These are phyloP conservation scores for Stereocaulon alpinum DNA, from an alignment of 495 filamentous ascomycete genomes.

Conservation along the genomic window DNA sequence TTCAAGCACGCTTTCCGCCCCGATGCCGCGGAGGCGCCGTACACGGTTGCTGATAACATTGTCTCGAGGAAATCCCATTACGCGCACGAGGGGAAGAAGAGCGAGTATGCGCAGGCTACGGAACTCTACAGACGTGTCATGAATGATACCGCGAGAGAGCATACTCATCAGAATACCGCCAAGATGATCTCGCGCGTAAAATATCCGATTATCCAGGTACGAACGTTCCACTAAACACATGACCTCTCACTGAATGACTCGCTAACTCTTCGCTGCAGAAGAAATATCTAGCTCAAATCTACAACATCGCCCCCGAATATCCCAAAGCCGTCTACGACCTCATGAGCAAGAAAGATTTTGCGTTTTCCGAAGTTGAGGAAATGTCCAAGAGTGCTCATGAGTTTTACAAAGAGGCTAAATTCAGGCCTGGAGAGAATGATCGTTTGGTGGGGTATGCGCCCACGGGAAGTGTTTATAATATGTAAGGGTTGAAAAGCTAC, in stretches of 20 bases:
- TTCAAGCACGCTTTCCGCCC: slow-evolving; percentile 46
- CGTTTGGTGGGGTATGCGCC: slow-evolving; percentile 28
- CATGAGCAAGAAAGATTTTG: slow-evolving; percentile 39
- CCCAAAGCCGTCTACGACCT: slow-evolving; percentile 37
- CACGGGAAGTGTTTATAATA: slow-evolving; percentile 22
- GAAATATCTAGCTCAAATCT: slow-evolving; percentile 45
- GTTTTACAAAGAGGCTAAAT: slow-evolving; percentile 39
- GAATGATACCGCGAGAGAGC: slow-evolving; percentile 32
- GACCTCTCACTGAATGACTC: neutral
- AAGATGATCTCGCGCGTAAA: slow-evolving; percentile 26
- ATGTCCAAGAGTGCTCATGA: slow-evolving; percentile 30
- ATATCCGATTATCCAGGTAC: slow-evolving; percentile 14
- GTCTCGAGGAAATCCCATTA: slow-evolving; percentile 44
- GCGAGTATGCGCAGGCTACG: slow-evolving; percentile 43
- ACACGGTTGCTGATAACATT: slow-evolving; percentile 38
- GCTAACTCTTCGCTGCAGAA: slow-evolving; percentile 27
- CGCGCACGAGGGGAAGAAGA: slow-evolving; percentile 43
- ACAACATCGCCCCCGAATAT: slow-evolving; percentile 40
- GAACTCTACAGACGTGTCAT: slow-evolving; percentile 42
- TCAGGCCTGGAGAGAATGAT: slow-evolving; percentile 30
- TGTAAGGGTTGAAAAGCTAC: neutral
- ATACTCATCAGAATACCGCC: slow-evolving; percentile 40
- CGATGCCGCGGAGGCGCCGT: slow-evolving; percentile 44
- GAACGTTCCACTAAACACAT: too few species aligned
- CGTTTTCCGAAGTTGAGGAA: slow-evolving; percentile 33